A percentile compares a stretch with the other conserved stretches of the same genome.
phyloP scores from a whole-genome alignment of 768 basidiomycete genomes.

The Termitomyces sp. region DNA sequence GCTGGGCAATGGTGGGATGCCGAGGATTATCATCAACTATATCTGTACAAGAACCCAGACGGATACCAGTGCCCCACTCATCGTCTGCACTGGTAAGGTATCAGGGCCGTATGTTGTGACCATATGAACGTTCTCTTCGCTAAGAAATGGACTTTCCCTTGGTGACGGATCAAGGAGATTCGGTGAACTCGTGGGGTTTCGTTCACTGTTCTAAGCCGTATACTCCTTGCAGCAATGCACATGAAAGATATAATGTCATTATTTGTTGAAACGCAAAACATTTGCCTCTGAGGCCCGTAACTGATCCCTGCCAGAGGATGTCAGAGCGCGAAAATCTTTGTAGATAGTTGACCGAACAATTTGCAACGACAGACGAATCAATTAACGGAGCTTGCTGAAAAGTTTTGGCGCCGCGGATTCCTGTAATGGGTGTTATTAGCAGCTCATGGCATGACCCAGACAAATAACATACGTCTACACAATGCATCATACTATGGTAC shows the following conservation, averaged over 20 bases:
- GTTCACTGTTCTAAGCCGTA: no score
- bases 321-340: background rate
- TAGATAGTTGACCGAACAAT: background rate
- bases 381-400: constrained; percentile 67
- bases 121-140: background rate
- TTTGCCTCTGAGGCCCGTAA: background rate
- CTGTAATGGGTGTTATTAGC: constrained; percentile 16
- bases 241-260: background rate
- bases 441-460: constrained; percentile 26
- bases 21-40: constrained; percentile 81
- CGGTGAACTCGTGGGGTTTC: no score
- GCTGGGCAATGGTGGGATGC: constrained; percentile 80
- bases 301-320: background rate
- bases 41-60: constrained; percentile 74
- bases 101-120: background rate
- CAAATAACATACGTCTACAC: constrained; percentile 64
- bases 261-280: background rate
- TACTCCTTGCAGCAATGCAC: background rate
- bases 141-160: background rate
- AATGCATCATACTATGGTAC: constrained; percentile 78
- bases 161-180: background rate
- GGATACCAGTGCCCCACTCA: constrained; percentile 95
- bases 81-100: constrained; percentile 65
- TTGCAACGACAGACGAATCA: background rate
- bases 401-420: constrained; percentile 70